Percentiles rank a stretch among this genome's conserved stretches.
These are phyloP conservation scores for Chenopodium formosanum DNA, from an alignment of 148 eudicot species.

Conservation along the genomic window DNA sequence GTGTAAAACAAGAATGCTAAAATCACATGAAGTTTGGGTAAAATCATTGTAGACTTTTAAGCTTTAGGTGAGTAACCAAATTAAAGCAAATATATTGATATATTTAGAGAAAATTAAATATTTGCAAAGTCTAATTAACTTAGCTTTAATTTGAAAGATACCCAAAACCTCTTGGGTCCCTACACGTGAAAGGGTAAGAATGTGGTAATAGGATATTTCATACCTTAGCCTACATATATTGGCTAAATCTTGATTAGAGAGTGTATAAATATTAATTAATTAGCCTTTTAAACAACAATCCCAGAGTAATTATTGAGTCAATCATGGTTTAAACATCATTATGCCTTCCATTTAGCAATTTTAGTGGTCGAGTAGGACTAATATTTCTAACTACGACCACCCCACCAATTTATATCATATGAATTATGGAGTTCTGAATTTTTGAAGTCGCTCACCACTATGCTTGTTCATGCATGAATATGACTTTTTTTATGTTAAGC, in stretches of 20 bases:
- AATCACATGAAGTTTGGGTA: no score
- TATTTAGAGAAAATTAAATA: slow-evolving; percentile 5
- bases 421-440: background rate
- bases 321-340: slow-evolving; percentile 34
- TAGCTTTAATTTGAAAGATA: background rate
- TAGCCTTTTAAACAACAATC: slow-evolving; percentile 20
- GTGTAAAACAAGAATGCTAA: no score
- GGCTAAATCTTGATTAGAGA: background rate
- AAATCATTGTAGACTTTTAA: slow-evolving; percentile 6
- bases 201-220: slow-evolving; percentile 23
- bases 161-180: slow-evolving; percentile 11
- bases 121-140: background rate
- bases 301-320: slow-evolving; percentile 36
- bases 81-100: background rate
- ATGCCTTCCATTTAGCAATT: slow-evolving; percentile 25
- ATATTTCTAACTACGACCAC: background rate
- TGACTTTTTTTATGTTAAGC: no score
- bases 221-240: slow-evolving; percentile 1
- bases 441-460: background rate
- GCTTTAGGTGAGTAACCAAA: background rate
- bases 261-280: slow-evolving; percentile 17
- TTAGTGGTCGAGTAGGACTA: slow-evolving; percentile 11
- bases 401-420: background rate
- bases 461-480: background rate
- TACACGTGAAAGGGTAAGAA: slow-evolving; percentile 25